Base-by-base conservation (phyloP, 495 filamentous ascomycete genomes). In the Penicillium mononematosum region DNA sequence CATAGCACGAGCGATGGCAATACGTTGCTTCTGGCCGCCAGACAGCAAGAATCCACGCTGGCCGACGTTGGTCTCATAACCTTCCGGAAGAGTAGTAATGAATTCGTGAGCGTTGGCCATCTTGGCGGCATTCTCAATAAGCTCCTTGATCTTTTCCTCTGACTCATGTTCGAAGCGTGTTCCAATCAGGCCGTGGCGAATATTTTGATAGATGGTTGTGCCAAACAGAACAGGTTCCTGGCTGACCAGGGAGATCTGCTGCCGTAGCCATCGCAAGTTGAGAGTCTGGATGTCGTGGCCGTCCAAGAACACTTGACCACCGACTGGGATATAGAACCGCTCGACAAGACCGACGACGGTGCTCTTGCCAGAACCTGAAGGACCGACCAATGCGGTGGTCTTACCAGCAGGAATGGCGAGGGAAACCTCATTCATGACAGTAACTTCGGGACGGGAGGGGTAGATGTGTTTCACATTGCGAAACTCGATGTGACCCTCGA, bases 51-150 rank as follows among this genome's bases (percentile, higher is more conserved):
- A 96, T 12, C 94, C 94, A 44, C 94, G 88, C 70, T 98, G 93
- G 51, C 94, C 94, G 50, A 98, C 94, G 59, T 95, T 89, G 0
- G 94, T 98, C 63, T 96, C 85, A 65, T 96, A 97, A 2, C 88
- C 87, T 68, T 97, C 88, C 0, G 94, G 93, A 5, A 98, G 76
- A n/a, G 76, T 74, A 14, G 72, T 82, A 63, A 98, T 85, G 67
- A 98, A 98, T 53, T 93, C 91, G 62, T 96, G 92, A 3, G 92
- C 93, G 65, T 96, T 97, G 34, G 94, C 87, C 84, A 89, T 95
- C 64, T 85, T 87, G 16, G 92, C 89, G 25, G 94, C 93, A 27
- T 92, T 83, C 50, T 85, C 78, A 25, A 97, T 83, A 12, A 89
- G 78, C 34, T 90, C 83, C 47, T 69, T 76, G 55, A 89, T 81